phyloP scores from a whole-genome alignment of 1,284 basidiomycete genomes.

The Leccinum pachyderme region DNA sequence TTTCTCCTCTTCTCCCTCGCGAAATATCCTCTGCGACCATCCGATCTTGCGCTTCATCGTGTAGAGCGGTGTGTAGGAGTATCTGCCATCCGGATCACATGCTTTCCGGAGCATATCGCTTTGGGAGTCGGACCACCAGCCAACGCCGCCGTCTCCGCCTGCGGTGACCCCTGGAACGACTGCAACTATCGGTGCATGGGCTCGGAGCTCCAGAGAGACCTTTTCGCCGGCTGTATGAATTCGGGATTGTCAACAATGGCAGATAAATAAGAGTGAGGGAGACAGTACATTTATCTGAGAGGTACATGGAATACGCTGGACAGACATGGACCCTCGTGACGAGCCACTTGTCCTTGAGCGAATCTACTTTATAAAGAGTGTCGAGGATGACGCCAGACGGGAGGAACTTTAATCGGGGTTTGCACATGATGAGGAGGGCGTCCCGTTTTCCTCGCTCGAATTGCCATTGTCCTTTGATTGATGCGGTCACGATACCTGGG shows the following conservation, averaged over 20 bases:
- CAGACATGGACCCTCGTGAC: constrained; percentile 25
- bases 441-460: constrained; percentile 27
- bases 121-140: constrained; percentile 21
- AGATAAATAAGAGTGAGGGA: neutral
- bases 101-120: constrained; percentile 20
- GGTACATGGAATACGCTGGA: constrained; percentile 30
- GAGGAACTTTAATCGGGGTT: constrained; percentile 21
- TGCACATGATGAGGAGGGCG: constrained; percentile 27
- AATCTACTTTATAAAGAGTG: constrained; percentile 17
- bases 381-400: constrained; percentile 16
- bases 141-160: constrained; percentile 1
- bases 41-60: constrained; percentile 16
- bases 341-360: constrained; percentile 24
- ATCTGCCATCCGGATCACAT: constrained; percentile 10
- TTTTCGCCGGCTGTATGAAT: constrained; percentile 21
- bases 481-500: constrained; percentile 21
- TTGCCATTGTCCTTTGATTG: constrained; percentile 30
- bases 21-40: constrained; percentile 7
- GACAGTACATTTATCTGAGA: constrained; percentile 25
- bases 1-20: constrained; percentile 1
- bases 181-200: constrained; percentile 7
- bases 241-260: neutral
- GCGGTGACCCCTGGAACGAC: constrained; percentile 7
- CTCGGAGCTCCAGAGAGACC: constrained; percentile 23
- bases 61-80: constrained; percentile 27